A percentile compares a stretch with the other conserved stretches of the same genome.
Evolutionary conservation across 352 stramenopile genomes (phyloP).

Genomic region (Globisporangium camurandrum): DNA sequence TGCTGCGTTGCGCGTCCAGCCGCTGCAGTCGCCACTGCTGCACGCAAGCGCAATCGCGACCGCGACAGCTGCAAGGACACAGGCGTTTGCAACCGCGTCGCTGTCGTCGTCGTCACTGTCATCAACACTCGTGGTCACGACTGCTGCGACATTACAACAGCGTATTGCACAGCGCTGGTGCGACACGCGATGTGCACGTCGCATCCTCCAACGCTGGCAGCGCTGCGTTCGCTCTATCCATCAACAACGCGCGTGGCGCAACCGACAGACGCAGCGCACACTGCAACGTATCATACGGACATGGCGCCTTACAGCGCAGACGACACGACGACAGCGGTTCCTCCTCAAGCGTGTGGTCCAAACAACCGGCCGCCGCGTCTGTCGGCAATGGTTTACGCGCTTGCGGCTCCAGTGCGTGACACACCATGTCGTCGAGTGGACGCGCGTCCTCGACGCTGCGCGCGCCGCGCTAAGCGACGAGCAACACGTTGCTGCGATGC

Average conservation of each 20-base stretch:
- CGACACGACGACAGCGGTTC: neutral
- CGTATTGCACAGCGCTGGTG: constrained; percentile 9
- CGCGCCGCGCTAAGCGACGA: constrained; percentile 40
- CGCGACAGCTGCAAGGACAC: constrained; percentile 3
- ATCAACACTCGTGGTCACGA: constrained; percentile 9
- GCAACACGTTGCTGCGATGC: constrained; percentile 21
- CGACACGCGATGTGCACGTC: constrained; percentile 10
- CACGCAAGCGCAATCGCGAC: neutral
- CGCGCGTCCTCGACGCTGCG: constrained; percentile 26
- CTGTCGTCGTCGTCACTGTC: neutral
- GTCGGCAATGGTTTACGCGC: constrained; percentile 9
- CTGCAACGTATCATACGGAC: neutral
- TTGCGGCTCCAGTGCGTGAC: constrained; percentile 28
- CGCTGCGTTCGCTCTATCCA: neutral
- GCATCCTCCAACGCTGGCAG: constrained; percentile 14
- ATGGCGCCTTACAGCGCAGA: constrained; percentile 5
- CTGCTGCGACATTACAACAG: constrained; percentile 9
- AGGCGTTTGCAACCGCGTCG: neutral
- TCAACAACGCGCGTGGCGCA: neutral
- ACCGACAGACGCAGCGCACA: neutral
- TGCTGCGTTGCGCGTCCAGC: neutral
- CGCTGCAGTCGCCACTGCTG: neutral
- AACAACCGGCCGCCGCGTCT: neutral
- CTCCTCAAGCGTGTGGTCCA: neutral
- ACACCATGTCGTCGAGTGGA: constrained; percentile 25